Percentiles rank a stretch among this genome's conserved stretches.
Conservation (phyloP, 768 basidiomycete species). For the Russula olivacea region DNA sequence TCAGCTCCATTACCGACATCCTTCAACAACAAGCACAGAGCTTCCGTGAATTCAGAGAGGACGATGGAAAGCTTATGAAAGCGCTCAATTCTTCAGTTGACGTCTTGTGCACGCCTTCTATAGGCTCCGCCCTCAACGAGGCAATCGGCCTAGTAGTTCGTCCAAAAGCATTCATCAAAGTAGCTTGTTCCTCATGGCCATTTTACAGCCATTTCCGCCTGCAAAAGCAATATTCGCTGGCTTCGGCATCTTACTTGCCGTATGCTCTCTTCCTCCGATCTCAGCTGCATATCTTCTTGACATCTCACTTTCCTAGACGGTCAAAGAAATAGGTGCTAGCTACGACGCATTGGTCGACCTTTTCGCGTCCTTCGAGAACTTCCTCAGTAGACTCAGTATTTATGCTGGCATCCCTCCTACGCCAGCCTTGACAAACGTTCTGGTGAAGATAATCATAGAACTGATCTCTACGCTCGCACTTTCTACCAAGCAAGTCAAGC, state of each 20-base stretch:
- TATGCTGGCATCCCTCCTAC: neutral
- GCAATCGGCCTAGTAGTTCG: neutral
- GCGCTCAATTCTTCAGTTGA: neutral
- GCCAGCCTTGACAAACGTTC: neutral
- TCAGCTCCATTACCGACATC: neutral
- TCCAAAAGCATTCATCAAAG: neutral
- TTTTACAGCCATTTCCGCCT: neutral
- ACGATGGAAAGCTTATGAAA: neutral
- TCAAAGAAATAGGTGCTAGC: neutral
- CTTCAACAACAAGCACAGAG: neutral
- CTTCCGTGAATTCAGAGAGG: neutral
- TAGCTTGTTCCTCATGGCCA: too few species aligned
- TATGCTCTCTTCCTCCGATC: neutral
- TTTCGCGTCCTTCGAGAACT: conserved; percentile 6
- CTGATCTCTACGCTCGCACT: neutral
- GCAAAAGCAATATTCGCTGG: neutral
- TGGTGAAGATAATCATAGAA: neutral
- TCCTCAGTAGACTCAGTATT: neutral
- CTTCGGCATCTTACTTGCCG: neutral
- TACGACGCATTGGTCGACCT: neutral
- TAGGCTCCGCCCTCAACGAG: neutral
- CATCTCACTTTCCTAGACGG: neutral
- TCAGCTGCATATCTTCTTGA: neutral
- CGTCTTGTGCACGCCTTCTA: neutral
- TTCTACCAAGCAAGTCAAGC: conserved; percentile 1